Conservation (phyloP, 306 rosid species). For the Ammopiptanthus mongolicus region DNA sequence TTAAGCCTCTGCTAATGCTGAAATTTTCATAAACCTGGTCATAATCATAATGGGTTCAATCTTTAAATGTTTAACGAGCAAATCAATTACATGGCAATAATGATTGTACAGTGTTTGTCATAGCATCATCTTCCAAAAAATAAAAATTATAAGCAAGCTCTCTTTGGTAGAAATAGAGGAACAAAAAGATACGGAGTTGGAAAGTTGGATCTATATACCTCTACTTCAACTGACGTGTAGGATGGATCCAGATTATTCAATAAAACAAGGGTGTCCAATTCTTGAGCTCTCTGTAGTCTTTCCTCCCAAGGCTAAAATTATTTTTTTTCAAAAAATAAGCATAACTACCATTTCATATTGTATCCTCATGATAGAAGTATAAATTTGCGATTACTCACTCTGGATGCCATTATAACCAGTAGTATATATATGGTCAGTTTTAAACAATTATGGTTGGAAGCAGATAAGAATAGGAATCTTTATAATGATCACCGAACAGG, state of each 20-base stretch:
- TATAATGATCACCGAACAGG: background rate
- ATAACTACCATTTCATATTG: background rate
- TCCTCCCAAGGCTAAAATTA: conserved; percentile 46
- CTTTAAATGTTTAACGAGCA: background rate
- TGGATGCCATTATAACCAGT: background rate
- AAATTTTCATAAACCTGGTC: background rate
- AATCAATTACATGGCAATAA: background rate
- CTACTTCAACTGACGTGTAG: conserved; percentile 44
- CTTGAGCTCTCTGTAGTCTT: conserved; percentile 44
- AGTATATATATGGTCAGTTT: background rate
- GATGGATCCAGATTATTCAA: conserved; percentile 60
- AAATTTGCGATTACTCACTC: background rate
- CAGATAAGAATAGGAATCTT: background rate
- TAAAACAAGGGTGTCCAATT: conserved; percentile 38
- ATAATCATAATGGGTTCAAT: background rate
- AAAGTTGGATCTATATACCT: conserved; percentile 33
- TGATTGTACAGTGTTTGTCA: background rate
- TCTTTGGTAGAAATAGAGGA: background rate
- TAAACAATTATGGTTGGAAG: background rate
- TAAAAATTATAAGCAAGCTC: background rate
- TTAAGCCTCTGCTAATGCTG: background rate
- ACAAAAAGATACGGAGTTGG: background rate
- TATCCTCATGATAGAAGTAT: background rate
- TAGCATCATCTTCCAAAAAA: background rate
- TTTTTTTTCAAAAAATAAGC: background rate